Evolutionary conservation across 2,329 filamentous ascomycete genomes (phyloP), one percentile per base, ranked within the genome.

Genomic region (Lecanosticta acicola): DNA sequence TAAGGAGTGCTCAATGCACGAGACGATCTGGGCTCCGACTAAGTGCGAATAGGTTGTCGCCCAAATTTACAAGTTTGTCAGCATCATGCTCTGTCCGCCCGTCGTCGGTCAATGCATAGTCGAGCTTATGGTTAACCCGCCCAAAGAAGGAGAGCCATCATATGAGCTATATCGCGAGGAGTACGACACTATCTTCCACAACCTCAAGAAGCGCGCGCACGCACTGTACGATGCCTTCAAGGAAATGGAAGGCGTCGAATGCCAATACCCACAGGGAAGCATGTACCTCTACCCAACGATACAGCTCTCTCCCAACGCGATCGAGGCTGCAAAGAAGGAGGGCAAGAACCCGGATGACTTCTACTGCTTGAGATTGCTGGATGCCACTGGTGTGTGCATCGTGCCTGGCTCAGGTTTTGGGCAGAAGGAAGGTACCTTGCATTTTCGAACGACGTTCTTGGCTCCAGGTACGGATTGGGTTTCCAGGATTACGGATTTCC

Each of bases 241-340:
- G 67, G 73, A 88, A 65, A 97, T 98, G 93, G 91, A 97, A 69
- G 93, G 93, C 48, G 91, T 98, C 48, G 80, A 90, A 66, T 95
- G 90, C 71, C 85, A 85, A 60, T 77, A 81, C 58, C 93, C 93
- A 45, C 86, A 95, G 78, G 93, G 93, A 50, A 84, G 86, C 66
- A 98, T 98, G 93, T 98, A 98, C 74, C 85, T 98, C 61, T 98
- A 97, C 80, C 93, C 93, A 18, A 93, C 87, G 59, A 94, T 98
- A 71, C 81, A 75, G 26, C 75, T 98, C 18, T 80, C 93, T 1
- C 59, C 71, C 18, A 87, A 87, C 71, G 93, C 89, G 33, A 70
- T 83, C 51, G 83, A 84, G 55, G 87, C 86, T 13, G 93, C 93
- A 26, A 65, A 74, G 59, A 65, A 83, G 51, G 86, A 89, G 66